Evolutionary conservation across 257 asterid species (phyloP), one percentile per base, ranked within the genome.

Genomic region (Nicotiana paniculata): DNA sequence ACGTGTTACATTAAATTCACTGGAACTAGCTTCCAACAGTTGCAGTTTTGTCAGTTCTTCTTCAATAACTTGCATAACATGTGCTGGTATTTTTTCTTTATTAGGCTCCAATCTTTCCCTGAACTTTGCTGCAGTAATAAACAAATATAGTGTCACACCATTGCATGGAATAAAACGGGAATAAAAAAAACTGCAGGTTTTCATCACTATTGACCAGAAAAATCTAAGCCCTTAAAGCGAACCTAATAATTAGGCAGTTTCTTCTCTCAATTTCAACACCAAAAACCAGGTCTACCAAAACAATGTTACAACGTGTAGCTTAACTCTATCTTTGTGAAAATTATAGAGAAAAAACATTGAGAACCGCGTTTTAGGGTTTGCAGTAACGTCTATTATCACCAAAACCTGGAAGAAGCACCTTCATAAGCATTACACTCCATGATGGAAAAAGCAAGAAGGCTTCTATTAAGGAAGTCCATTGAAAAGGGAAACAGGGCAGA

Each of bases 1-100:
- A 82, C 99, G 97, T 53, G 99, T 96, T 35, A 94, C 99, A 18
- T 94, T 96, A 85, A 96, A 96, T 89, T 96, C 99, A 89, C 99
- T 96, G 11, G 99, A 96, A 90, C 99, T 96, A n/a, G 99, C 97
- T 90, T 96, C 99, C 82, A 96, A 74, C 82, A 94, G 84, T 84
- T 93, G 98, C 83, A 94, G 88, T 83, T 96, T 96, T 61, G 98
- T 89, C 81, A 93, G 87, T 85, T 96, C 99, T 87, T 96, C 99
- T 90, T 96, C 98, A 86, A 94, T 96, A 84, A 96, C 98, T 92
- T 94, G 98, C 89, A 92, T 85, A 70, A 96, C 96, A 91, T 94
- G 98, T 83, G 96, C 85, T 18, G 99, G 99, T 80, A 95, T 90
- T 86, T 91, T 96, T 68, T 94, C 99, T 87, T 89, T 96, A 91